Evolutionary conservation across 139 green algal genomes (phyloP), one percentile per base, ranked within the genome.

Genomic region (Chlorella sp.): DNA sequence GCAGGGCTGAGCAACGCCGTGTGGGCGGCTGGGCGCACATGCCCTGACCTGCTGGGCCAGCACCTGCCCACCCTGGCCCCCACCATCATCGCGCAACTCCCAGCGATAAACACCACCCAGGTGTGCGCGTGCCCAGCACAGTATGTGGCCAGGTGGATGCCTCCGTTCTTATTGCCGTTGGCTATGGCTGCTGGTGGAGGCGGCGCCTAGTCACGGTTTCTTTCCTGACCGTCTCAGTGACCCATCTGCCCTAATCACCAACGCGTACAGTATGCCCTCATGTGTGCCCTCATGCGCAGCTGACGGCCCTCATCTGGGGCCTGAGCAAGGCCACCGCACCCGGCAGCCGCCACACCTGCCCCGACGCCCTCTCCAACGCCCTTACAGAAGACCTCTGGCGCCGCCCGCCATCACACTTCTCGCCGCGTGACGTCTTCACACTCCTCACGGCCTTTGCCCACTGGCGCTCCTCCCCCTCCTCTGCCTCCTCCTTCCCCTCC

Each of bases 321-420:
- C 67, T 72, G 29, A n/a, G n/a, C n/a, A n/a, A n/a, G n/a, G n/a
- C n/a, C n/a, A n/a, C n/a, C n/a, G n/a, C n/a, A n/a, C 1, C 67
- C 3, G 3, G 20, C 2, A 5, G 10, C 29, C 23, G 49, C 50
- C n/a, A n/a, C 27, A n/a, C 29, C 50, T 30, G 31, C 49, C 3
- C 49, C 20, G 17, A 49, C 4, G 23, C 4, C 4, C 51, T 68
- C 35, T 42, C 31, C 1, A 27, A 74, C 10, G 22, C 31, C 24
- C 32, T 67, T 4, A 49, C 55, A 26, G 69, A 74, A 24, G 69
- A 74, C 23, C 24, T 68, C 27, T 68, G 55, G 69, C 31, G 29
- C 31, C 33, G 55, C 31, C 6, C 26, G 4, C 51, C 55, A 5
- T 24, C 29, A 14, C 32, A 31, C 24, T 74, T 59, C 33, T 50